Conservation (phyloP, 129 eudicot genomes). For the Arctium minus region DNA sequence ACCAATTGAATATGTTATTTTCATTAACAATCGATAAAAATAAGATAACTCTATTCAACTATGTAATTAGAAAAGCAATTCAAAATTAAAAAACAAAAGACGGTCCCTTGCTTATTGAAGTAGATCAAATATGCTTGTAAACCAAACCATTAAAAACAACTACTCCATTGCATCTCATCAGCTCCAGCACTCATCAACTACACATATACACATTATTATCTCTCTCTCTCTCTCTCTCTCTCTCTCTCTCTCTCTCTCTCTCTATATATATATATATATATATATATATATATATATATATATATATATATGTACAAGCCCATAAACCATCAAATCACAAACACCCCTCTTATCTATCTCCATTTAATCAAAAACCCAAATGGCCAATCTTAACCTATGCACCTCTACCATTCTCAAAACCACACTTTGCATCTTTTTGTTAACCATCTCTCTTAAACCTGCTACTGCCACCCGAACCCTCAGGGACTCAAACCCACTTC, state of each 20-base stretch:
- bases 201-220: not conserved
- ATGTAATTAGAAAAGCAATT: too few species aligned
- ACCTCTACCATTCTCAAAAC: constrained; percentile 23
- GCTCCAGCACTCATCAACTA: constrained; percentile 44
- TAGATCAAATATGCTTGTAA: constrained; percentile 2
- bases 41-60: too few species aligned
- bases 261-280: too few species aligned
- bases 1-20: too few species aligned
- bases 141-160: constrained; percentile 29
- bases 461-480: constrained; percentile 62
- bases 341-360: constrained; percentile 2
- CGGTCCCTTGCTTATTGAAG: not conserved
- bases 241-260: too few species aligned
- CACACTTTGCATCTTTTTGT: constrained; percentile 44
- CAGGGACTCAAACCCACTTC: constrained; percentile 33
- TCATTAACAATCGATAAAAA: too few species aligned
- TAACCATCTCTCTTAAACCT: constrained; percentile 37
- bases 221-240: too few species aligned
- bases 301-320: constrained; percentile 14
- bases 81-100: not conserved
- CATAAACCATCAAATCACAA: constrained; percentile 17
- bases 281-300: not conserved
- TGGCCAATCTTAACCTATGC: constrained; percentile 38
- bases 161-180: constrained; percentile 55
- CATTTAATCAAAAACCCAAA: constrained; percentile 11